phyloP scores from a whole-genome alignment of 176 grass and related monocot species.

The Hsuehochloa calcarea region DNA sequence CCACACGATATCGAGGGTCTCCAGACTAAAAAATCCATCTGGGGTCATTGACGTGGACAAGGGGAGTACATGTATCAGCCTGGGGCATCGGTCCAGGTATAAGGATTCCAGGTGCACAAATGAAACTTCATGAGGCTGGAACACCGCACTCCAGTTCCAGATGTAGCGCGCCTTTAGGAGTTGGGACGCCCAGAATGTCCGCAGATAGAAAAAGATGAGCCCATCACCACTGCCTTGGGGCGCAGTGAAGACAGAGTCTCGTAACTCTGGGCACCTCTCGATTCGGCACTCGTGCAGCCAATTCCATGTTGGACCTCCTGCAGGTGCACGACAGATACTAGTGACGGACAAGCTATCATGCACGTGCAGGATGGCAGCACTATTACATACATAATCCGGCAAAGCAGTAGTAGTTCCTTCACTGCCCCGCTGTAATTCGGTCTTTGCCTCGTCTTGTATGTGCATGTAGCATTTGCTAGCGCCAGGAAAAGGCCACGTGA shows the following conservation, averaged over 20 bases:
- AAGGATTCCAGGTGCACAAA: not conserved
- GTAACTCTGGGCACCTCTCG: conserved; percentile 16
- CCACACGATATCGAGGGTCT: conserved; percentile 3
- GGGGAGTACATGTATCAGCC: not conserved
- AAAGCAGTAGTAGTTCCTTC: not conserved
- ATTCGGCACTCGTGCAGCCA: not conserved
- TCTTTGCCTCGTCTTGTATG: not conserved
- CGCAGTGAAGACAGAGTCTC: not conserved
- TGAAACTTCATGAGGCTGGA: fast-evolving
- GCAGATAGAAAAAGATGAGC: fast-evolving
- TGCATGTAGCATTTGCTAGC: not conserved
- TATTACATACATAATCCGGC: fast-evolving
- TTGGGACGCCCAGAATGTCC: conserved; percentile 17
- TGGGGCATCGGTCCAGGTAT: not conserved
- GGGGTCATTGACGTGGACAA: fast-evolving
- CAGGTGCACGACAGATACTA: not conserved
- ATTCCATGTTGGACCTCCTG: fast-evolving
- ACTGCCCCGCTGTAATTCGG: too few species aligned
- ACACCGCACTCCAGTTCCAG: not conserved
- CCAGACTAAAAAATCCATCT: fast-evolving
- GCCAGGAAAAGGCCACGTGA: not conserved
- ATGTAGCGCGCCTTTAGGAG: not conserved
- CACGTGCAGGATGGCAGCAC: not conserved
- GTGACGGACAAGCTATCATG: not conserved
- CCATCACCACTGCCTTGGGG: fast-evolving